These are phyloP conservation scores for Ambrosia artemisiifolia DNA, from an alignment of 129 eudicot genomes.

Conservation along the genomic window DNA sequence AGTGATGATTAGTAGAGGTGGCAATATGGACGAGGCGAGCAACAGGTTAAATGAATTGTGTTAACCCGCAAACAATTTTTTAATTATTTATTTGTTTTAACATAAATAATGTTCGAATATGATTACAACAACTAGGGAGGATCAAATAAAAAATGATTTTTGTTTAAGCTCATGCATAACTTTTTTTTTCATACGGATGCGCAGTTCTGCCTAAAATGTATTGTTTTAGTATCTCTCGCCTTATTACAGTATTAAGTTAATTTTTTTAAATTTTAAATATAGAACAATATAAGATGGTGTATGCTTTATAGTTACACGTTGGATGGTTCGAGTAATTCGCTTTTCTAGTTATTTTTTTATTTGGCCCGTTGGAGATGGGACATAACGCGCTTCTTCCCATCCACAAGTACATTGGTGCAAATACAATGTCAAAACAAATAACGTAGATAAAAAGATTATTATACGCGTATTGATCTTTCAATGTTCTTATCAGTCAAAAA, in stretches of 20 bases:
- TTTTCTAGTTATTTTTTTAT: not conserved
- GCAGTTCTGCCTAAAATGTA: not conserved
- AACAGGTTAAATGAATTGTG: not conserved
- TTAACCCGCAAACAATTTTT: not conserved
- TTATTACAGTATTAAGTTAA: not conserved
- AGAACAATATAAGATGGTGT: not conserved
- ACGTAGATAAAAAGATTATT: too few relatives aligned
- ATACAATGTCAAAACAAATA: too few relatives aligned
- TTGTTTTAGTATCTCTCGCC: too few relatives aligned
- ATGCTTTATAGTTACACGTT: not conserved
- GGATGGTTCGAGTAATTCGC: not conserved
- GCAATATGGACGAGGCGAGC: not conserved
- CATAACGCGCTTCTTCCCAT: not conserved
- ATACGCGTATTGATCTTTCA: too few relatives aligned
- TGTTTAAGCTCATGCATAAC: not conserved
- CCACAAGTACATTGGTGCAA: too few relatives aligned
- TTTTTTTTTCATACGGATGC: not conserved
- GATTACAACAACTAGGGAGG: not conserved
- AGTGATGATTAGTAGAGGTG: not conserved
- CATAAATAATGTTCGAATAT: not conserved
- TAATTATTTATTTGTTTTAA: not conserved
- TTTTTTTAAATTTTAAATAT: not conserved
- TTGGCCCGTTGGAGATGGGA: not conserved
- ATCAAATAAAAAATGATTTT: not conserved
- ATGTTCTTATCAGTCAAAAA: too few relatives aligned